Conservation (phyloP, 2,329 filamentous ascomycete species). For the Chaetomium strumarium region DNA sequence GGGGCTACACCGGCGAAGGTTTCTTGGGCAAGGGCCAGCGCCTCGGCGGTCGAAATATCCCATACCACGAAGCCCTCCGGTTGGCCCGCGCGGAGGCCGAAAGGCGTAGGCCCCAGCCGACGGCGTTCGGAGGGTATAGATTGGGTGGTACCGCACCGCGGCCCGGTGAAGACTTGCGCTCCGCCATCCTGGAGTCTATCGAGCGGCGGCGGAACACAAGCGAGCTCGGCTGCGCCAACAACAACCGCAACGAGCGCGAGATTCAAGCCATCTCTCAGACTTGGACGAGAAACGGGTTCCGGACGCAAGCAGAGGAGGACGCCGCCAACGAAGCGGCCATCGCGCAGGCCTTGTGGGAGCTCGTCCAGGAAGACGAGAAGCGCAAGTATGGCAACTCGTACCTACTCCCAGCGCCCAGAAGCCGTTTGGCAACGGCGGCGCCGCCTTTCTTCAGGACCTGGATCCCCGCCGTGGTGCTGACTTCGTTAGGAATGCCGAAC, state of each 20-base stretch:
- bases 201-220: constrained; percentile 58
- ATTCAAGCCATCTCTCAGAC: constrained; percentile 58
- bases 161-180: constrained; percentile 62
- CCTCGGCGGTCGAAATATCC: constrained; percentile 65
- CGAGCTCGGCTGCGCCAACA: constrained; percentile 70
- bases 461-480: not conserved
- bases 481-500: constrained; percentile 1
- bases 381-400: constrained; percentile 50
- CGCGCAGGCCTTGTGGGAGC: constrained; percentile 75
- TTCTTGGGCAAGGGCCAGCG: constrained; percentile 72
- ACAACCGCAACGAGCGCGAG: constrained; percentile 58
- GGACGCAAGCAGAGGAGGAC: constrained; percentile 79
- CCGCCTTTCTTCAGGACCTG: constrained; percentile 25
- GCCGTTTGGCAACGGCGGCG: constrained; percentile 41
- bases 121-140: constrained; percentile 59
- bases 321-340: constrained; percentile 85
- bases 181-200: constrained; percentile 65
- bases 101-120: constrained; percentile 51
- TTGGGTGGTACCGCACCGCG: constrained; percentile 57
- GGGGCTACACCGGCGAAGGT: constrained; percentile 86
- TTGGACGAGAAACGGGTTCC: constrained; percentile 67
- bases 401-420: constrained; percentile 44
- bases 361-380: constrained; percentile 70
- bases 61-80: constrained; percentile 63
- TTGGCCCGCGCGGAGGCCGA: constrained; percentile 70